Base-by-base conservation (phyloP, 2,329 filamentous ascomycete species). In the Aspergillus uvarum region DNA sequence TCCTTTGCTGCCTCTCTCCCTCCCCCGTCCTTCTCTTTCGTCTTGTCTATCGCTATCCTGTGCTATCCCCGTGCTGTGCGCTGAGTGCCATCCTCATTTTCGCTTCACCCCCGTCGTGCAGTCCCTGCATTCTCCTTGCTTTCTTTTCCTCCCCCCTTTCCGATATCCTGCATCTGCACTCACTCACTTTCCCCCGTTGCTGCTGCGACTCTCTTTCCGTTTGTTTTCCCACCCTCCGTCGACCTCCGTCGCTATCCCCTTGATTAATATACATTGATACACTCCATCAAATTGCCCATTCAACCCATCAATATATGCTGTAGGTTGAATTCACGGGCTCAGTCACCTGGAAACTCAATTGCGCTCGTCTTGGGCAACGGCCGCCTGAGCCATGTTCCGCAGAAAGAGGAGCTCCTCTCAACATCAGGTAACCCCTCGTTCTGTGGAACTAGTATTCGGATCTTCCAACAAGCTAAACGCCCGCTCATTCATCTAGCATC, bases 321-420 rank as follows among this genome's bases (percentile, higher is more conserved):
- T 35, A 44, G 5, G 2, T 44, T 7, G 38, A 44, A 1, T 44
- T 19, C 5, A 2, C 2, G 14, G 38, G 6, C 16, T 44, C 38
- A 19, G 38, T 19, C 38, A 16, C 38, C 19, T 44, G 38, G n/a
- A 19, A 44, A 7, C 16, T 44, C 38, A 44, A 44, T 44, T 44
- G 38, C 38, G 38, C 38, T 44, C 14, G 38, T 62, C 55, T 63
- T 38, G 48, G 56, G 60, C 62, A 58, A 44, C 38, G 52, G 44
- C 32, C 51, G 58, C 47, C 55, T 55, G 55, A 60, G 55, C 58
- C 65, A 79, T 79, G 76, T 78, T 78, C 65, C 70, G 71, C 59
- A 75, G 74, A 67, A 77, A 72, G 68, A 75, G 75, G 69, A 76
- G 75, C 64, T 65, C 65, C 42, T 80, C 79, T 51, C 80, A 81